Evolutionary conservation across 192 early-diverging fungal genomes (phyloP).

Genomic region (Haplosporangium gracile): DNA sequence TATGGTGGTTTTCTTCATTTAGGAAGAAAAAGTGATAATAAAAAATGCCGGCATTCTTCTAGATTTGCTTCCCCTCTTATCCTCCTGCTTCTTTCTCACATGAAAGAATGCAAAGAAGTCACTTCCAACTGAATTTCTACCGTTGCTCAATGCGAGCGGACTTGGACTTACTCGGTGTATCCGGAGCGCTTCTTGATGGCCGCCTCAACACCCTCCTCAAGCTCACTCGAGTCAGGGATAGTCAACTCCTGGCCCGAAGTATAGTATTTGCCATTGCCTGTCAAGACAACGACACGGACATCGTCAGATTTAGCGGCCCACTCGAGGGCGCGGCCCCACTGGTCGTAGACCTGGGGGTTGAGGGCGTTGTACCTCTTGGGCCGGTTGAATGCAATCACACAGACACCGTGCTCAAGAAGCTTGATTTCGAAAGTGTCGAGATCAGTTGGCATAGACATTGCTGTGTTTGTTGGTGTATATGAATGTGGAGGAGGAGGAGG

Average conservation of each 20-base stretch:
- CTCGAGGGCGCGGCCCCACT: conserved; percentile 73
- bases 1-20: neutral
- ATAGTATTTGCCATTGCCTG: conserved; percentile 76
- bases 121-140: conserved; percentile 43
- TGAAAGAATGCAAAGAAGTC: conserved; percentile 13
- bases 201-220: conserved; percentile 24
- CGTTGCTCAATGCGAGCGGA: neutral
- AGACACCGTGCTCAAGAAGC: conserved; percentile 67
- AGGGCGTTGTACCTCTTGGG: conserved; percentile 73
- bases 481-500: neutral
- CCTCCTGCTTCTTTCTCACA: neutral
- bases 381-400: conserved; percentile 73
- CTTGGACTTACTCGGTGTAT: conserved; percentile 33
- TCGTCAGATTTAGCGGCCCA: conserved; percentile 59
- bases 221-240: conserved; percentile 32
- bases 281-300: conserved; percentile 72
- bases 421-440: conserved; percentile 62
- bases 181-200: conserved; percentile 29
- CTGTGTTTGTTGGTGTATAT: neutral
- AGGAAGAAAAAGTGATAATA: too few relatives aligned
- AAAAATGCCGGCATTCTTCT: too few relatives aligned
- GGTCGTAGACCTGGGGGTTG: conserved; percentile 66
- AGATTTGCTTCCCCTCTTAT: neutral
- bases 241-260: conserved; percentile 74
- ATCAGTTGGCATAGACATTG: conserved; percentile 47